phyloP scores from a whole-genome alignment of 106 monocot genomes.

The Iris macrosiphon region DNA sequence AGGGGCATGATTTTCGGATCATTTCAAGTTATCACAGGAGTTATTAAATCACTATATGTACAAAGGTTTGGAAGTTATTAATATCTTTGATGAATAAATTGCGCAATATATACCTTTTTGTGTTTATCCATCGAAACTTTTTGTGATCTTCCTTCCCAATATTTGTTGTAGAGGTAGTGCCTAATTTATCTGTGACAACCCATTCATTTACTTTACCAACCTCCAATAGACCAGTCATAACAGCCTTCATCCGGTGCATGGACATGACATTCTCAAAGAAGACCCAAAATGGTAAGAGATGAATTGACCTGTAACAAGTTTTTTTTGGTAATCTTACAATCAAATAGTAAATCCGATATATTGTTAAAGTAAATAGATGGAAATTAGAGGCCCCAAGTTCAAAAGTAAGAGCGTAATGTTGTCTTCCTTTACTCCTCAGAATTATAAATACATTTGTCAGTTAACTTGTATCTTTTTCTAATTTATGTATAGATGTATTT shows the following conservation, averaged over 20 bases:
- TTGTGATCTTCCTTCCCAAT: background rate
- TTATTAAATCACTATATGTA: too few species aligned
- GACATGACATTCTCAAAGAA: conserved; percentile 83
- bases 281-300: conserved; percentile 60
- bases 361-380: too few species aligned
- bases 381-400: too few species aligned
- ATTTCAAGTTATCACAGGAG: background rate
- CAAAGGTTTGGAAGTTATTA: too few species aligned
- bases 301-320: conserved; percentile 41
- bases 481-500: background rate
- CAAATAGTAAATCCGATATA: too few species aligned
- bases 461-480: too few species aligned
- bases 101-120: conserved; percentile 1
- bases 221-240: conserved; percentile 42
- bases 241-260: conserved; percentile 52
- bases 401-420: too few species aligned
- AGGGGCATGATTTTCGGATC: too few species aligned
- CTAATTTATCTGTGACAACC: conserved; percentile 70
- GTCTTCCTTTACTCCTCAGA: too few species aligned
- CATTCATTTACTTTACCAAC: conserved; percentile 61
- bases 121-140: conserved; percentile 1
- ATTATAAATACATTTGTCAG: too few species aligned
- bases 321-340: too few species aligned
- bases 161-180: conserved; percentile 25
- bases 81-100: background rate